Conservation (phyloP, 2,329 filamentous ascomycete genomes). For the Alternaria postmessia region DNA sequence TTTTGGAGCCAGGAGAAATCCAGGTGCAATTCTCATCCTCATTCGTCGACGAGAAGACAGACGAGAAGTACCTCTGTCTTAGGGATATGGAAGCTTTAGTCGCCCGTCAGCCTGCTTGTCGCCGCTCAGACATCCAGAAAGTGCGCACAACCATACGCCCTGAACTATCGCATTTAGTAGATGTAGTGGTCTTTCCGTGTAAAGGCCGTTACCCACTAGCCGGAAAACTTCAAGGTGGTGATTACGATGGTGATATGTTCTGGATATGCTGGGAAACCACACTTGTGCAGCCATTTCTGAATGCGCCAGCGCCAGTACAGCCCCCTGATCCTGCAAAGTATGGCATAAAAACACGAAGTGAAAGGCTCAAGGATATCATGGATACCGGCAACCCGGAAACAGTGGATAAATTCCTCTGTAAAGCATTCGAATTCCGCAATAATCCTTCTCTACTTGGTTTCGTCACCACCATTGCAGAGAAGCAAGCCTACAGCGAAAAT, state of each 20-base stretch:
- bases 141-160: constrained; percentile 60
- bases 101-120: constrained; percentile 73
- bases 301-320: constrained; percentile 60
- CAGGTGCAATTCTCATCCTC: constrained; percentile 71
- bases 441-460: constrained; percentile 66
- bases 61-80: constrained; percentile 63
- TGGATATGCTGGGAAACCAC: constrained; percentile 78
- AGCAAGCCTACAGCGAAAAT: constrained; percentile 63
- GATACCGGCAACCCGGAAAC: constrained; percentile 28
- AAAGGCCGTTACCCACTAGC: constrained; percentile 71
- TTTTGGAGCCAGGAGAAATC: constrained; percentile 70
- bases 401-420: constrained; percentile 59
- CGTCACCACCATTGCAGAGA: constrained; percentile 71
- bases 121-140: constrained; percentile 75
- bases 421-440: constrained; percentile 67
- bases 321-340: constrained; percentile 59
- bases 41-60: constrained; percentile 64
- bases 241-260: constrained; percentile 81
- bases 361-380: constrained; percentile 58
- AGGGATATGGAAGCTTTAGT: constrained; percentile 70
- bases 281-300: constrained; percentile 72
- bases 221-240: constrained; percentile 76
- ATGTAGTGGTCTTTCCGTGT: constrained; percentile 80
- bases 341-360: constrained; percentile 60
- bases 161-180: constrained; percentile 71